These are phyloP conservation scores for Saccharomycopsis hybrid DNA, from an alignment of 1,139 yeast genomes.

Conservation along the genomic window DNA sequence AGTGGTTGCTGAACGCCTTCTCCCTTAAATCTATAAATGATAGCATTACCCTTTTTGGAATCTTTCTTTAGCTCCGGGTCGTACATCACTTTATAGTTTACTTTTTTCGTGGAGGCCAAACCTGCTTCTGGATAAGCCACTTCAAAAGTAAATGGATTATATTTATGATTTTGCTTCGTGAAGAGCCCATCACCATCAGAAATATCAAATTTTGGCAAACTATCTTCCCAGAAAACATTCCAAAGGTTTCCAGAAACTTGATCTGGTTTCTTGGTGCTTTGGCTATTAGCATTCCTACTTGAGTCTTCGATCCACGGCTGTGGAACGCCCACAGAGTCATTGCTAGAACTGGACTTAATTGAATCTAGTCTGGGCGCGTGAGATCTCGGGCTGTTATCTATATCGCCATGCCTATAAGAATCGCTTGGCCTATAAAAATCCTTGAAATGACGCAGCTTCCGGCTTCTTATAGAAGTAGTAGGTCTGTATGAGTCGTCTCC, in stretches of 20 bases:
- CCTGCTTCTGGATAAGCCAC: conserved; percentile 2
- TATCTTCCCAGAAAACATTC: background rate
- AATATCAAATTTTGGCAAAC: background rate
- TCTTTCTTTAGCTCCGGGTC: conserved; percentile 53
- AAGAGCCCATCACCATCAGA: no score
- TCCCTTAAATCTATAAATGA: conserved; percentile 35
- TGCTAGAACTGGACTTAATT: no score
- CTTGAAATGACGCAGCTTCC: no score
- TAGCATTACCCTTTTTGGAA: conserved; percentile 34
- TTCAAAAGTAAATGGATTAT: background rate
- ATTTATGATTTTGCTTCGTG: conserved; percentile 5
- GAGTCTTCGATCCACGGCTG: no score
- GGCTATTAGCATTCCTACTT: no score
- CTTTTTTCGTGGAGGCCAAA: conserved; percentile 25
- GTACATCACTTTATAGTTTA: conserved; percentile 39
- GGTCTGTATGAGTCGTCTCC: background rate
- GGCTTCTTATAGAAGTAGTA: no score
- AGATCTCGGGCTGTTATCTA: no score
- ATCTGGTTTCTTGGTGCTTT: background rate
- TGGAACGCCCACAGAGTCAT: background rate
- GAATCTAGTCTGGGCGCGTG: no score
- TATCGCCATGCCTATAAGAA: no score
- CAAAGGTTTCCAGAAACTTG: background rate
- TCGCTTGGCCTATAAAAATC: background rate
- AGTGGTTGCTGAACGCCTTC: conserved; percentile 28